Percentiles rank a stretch among this genome's conserved stretches.
Evolutionary conservation across 1,284 basidiomycete genomes (phyloP).

Genomic region (Melanopsichium pennsylvanicum): DNA sequence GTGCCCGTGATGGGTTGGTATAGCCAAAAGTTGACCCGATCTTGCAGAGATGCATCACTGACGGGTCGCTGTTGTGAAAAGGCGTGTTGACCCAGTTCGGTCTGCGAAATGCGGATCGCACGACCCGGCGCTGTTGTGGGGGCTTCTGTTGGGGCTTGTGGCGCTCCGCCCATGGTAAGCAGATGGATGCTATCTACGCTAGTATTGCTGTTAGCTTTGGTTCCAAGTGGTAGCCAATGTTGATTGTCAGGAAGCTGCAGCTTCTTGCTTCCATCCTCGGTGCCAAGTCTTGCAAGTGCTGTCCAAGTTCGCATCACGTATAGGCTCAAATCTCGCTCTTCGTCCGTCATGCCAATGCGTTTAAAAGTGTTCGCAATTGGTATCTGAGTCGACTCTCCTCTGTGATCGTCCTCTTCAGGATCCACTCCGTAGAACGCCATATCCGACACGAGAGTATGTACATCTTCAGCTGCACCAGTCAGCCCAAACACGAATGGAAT

Average conservation of each 20-base stretch:
- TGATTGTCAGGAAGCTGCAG: constrained; percentile 12
- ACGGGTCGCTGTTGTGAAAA: constrained; percentile 17
- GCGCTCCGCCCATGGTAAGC: constrained; percentile 22
- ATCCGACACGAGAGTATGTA: constrained; percentile 5
- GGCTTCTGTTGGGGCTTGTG: constrained; percentile 11
- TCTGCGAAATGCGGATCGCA: constrained; percentile 17
- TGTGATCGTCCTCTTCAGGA: constrained; percentile 8
- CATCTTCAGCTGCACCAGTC: constrained; percentile 3
- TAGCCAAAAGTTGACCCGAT: constrained; percentile 36
- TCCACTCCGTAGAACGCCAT: constrained; percentile 26
- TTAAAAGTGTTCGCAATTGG: not conserved
- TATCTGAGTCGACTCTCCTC: not conserved
- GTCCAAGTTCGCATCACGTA: constrained; percentile 41
- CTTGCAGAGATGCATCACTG: constrained; percentile 4
- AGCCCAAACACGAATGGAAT: constrained; percentile 44
- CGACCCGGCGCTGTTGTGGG: not conserved
- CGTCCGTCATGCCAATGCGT: constrained; percentile 12
- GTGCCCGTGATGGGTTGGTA: constrained; percentile 30
- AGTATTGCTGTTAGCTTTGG: not conserved
- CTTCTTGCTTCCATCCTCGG: not conserved
- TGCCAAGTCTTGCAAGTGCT: constrained; percentile 11
- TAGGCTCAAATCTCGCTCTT: constrained; percentile 26
- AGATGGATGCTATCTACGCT: constrained; percentile 7
- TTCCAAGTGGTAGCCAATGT: constrained; percentile 10
- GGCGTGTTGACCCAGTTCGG: constrained; percentile 17